Percentiles rank a stretch among this genome's conserved stretches.
These are phyloP conservation scores for Camellia sinensis DNA, from an alignment of 148 eudicot species.

Conservation along the genomic window DNA sequence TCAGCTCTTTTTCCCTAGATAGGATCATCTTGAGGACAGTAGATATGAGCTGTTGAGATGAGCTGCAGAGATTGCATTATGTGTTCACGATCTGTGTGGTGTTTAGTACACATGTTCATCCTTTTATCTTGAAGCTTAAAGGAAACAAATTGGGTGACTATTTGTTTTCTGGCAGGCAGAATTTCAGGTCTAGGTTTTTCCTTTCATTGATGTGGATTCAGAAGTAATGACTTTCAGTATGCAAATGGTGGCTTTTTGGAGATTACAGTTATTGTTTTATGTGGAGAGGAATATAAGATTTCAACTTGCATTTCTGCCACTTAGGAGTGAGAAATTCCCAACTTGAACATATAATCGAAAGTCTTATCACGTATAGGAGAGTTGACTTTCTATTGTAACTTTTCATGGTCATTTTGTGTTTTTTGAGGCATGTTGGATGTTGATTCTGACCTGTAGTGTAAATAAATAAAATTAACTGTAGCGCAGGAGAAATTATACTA, in stretches of 20 bases:
- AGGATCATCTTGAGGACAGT: constrained; percentile 16
- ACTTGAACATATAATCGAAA: constrained; percentile 4
- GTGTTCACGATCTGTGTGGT: constrained; percentile 10
- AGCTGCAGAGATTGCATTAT: neutral
- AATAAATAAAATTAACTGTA: neutral
- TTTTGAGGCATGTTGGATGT: constrained; percentile 10
- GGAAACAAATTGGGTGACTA: neutral
- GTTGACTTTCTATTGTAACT: neutral
- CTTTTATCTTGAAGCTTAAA: constrained; percentile 4
- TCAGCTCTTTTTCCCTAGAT: neutral
- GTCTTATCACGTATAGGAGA: constrained; percentile 1
- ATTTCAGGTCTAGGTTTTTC: constrained; percentile 15
- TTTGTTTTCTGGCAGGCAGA: constrained; percentile 13
- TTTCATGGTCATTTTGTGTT: constrained; percentile 6
- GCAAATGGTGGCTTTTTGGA: constrained; percentile 3
- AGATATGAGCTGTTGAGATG: constrained; percentile 5
- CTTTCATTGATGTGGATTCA: neutral
- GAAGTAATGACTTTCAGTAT: neutral
- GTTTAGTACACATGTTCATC: neutral
- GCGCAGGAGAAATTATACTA: neutral
- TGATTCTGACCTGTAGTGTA: neutral
- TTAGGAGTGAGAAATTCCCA: neutral
- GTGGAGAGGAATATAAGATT: constrained; percentile 7
- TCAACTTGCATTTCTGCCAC: neutral
- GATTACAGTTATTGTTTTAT: neutral